Evolutionary conservation across 2,329 filamentous ascomycete species (phyloP), one percentile per base, ranked within the genome.

Genomic region (Hypoxylon sp.): DNA sequence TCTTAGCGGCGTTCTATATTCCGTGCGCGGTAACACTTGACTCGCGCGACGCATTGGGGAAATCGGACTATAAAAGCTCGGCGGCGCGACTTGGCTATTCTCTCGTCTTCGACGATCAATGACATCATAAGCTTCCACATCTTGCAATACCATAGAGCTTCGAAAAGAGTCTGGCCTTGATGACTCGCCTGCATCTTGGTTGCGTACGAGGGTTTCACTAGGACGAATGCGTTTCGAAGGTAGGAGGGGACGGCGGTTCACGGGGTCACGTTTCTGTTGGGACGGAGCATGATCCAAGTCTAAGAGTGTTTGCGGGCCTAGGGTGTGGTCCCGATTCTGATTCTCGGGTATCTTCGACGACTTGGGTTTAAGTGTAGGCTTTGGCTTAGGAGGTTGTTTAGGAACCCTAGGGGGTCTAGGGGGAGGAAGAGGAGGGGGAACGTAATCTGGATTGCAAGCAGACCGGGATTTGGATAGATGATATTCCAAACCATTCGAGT

Each of bases 401-500:
- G 61, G 58, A n/a, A 47, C 47, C 19, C 29, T 56, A 8, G 65
- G 58, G 7, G 50, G 57, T 21, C 45, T 51, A 11, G 52, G 53
- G 4, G 60, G 60, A 7, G 51, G 59, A 16, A 39, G 63, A 4
- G 74, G 63, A 11, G 67, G 63, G 23, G 79, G 75, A 14, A 79
- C 74, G 50, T 78, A 84, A 59, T 74, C 73, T 1, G 85, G 82
- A 68, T 89, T 89, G 71, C 87, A 89, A 12, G 80, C 21, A 2
- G 83, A 84, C 63, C 79, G 79, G 0, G 86, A 85, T 70, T 87
- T 88, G 32, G 82, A 83, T 12, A 84, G 75, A 66, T 89, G 87
- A 71, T 89, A 89, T 53, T 87, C 85, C 14, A 88, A 77, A 0
- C 87, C 87, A 47, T 86, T 78, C 32, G 84, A 79, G 54, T 88